Evolutionary conservation across 345 rosid genomes (phyloP).

Genomic region (Noccaea caerulescens): DNA sequence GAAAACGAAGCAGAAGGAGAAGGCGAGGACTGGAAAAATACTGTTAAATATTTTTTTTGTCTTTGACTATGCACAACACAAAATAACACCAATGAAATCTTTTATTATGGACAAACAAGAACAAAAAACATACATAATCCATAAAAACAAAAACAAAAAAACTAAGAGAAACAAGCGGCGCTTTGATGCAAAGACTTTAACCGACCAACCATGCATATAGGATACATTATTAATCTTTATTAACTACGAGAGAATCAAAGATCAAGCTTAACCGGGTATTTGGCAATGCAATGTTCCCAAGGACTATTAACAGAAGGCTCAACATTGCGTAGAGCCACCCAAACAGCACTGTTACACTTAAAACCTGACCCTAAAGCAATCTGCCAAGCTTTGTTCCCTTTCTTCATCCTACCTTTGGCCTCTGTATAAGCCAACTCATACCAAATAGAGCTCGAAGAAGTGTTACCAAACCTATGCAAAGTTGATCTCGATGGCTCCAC

Average conservation of each 20-base stretch:
- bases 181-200: not conserved
- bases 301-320: conserved; percentile 55
- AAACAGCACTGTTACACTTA: conserved; percentile 46
- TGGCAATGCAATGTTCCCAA: conserved; percentile 65
- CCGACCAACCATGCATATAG: not conserved
- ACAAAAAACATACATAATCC: not conserved
- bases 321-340: conserved; percentile 29
- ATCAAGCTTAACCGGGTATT: conserved; percentile 61
- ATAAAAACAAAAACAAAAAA: no score
- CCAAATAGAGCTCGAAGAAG: conserved; percentile 45
- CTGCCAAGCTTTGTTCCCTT: conserved; percentile 46
- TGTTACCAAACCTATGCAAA: conserved; percentile 43
- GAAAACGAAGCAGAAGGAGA: no score
- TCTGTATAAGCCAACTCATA: conserved; percentile 42
- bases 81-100: no score
- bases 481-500: conserved; percentile 42
- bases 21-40: no score
- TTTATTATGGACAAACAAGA: no score
- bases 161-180: not conserved
- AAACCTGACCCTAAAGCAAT: conserved; percentile 46
- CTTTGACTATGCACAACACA: no score
- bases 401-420: conserved; percentile 44
- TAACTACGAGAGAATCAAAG: conserved; percentile 24
- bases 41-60: no score
- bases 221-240: not conserved